Evolutionary conservation across 148 eudicot species (phyloP), one percentile per base, ranked within the genome.

Genomic region (Simmondsia chinensis): DNA sequence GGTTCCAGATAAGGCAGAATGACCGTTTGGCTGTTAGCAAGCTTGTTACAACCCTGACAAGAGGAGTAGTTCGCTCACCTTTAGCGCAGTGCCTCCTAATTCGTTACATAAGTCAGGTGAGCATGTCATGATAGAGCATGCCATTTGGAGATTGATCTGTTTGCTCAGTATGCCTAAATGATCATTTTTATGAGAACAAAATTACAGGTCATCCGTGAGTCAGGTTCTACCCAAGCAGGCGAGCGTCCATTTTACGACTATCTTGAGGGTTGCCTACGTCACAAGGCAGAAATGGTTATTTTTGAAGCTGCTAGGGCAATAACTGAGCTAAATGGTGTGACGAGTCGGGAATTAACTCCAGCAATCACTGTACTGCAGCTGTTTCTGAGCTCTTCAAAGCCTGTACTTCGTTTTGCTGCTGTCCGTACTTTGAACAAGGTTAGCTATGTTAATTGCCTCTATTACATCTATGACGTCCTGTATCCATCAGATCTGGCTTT

Each of bases 271-370:
- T 85, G 97, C 49, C 93, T 91, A 20, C 97, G 97, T 24, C 94
- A 91, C 59, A 91, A 91, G 76, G 97, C 97, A 62, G 97, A 91
- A 69, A 91, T 91, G 97, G 97, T 91, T 46, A 82, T 85, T 43
- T 85, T 91, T 58, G 97, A 91, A 64, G 88, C 97, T 52, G 94
- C 97, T 20, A 85, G 95, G 59, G 97, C 97, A 44, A 91, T 91
- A 41, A 91, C 97, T 4, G 97, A 85, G 61, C 75, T 91, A 49
- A 85, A 53, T 58, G 84, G 82, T 20, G 95, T 91, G 16, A 82
- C 97, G 56, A 76, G 75, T 56, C 71, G 97, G 59, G 97, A 91
- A 52, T 53, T 91, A 51, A 91, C 94, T 54, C 97, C 97, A 36
- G 97, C 97, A 32, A 82, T 91, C 49, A 91, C 97, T 49, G 97